A percentile compares a stretch with the other conserved stretches of the same genome.
These are phyloP conservation scores for Strobilomyces echinocephalus DNA, from an alignment of 768 basidiomycete species.

Conservation along the genomic window DNA sequence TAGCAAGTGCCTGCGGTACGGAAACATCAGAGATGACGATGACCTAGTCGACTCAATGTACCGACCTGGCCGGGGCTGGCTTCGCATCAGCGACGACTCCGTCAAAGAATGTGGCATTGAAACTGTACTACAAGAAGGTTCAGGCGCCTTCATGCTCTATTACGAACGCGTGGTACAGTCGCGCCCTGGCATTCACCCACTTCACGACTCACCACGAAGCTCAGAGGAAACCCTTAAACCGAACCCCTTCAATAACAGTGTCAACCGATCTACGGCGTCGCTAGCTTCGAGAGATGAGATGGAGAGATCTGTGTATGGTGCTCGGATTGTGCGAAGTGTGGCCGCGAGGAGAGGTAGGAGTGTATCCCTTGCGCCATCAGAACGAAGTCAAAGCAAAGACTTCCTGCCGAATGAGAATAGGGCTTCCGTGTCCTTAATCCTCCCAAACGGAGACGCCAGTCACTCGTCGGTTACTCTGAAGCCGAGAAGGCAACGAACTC, in stretches of 20 bases:
- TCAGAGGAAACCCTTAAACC: conserved; percentile 68
- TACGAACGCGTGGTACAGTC: conserved; percentile 69
- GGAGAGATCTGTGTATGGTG: conserved; percentile 30
- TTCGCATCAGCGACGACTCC: conserved; percentile 81
- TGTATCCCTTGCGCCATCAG: conserved; percentile 31
- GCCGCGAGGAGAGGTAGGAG: conserved; percentile 43
- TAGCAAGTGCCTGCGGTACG: conserved; percentile 40
- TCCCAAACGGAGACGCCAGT: conserved; percentile 23
- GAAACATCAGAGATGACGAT: conserved; percentile 57
- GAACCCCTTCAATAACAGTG: conserved; percentile 31
- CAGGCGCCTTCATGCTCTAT: conserved; percentile 86
- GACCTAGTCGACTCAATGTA: conserved; percentile 31
- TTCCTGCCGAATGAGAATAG: conserved; percentile 12
- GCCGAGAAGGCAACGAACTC: conserved; percentile 12
- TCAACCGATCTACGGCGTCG: conserved; percentile 47
- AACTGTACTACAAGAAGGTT: conserved; percentile 66
- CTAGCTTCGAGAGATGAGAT: conserved; percentile 29
- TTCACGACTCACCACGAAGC: conserved; percentile 37
- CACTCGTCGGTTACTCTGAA: conserved; percentile 21
- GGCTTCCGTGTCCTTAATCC: conserved; percentile 6
- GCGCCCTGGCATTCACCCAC: conserved; percentile 31
- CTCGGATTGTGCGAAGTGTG: conserved; percentile 56
- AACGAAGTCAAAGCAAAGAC: conserved; percentile 20
- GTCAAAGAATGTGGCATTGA: conserved; percentile 75
- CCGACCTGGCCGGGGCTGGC: conserved; percentile 66